Conservation (phyloP, 306 rosid species). For the Dalbergia cultrata region DNA sequence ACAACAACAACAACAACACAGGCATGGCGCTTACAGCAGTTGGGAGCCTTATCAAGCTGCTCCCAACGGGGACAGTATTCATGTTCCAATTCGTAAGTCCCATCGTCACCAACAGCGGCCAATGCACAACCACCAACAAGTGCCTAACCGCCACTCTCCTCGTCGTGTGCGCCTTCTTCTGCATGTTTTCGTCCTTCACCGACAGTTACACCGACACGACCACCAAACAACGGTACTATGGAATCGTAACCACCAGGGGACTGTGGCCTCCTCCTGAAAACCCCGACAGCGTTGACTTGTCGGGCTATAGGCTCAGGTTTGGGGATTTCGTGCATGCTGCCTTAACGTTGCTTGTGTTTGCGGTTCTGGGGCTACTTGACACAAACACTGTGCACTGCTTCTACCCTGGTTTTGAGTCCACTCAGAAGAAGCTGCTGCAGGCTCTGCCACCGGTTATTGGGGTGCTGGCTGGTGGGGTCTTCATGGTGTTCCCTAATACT, state of each 20-base stretch:
- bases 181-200: conserved; percentile 73
- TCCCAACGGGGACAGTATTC: conserved; percentile 89
- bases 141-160: conserved; percentile 53
- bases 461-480: conserved; percentile 57
- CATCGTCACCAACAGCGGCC: conserved; percentile 69
- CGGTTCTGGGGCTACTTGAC: conserved; percentile 64
- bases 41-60: conserved; percentile 73
- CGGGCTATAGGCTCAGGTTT: conserved; percentile 54
- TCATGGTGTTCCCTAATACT: conserved; percentile 63
- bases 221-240: conserved; percentile 60
- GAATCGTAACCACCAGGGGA: conserved; percentile 62
- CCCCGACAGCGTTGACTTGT: conserved; percentile 43
- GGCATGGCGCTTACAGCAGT: conserved; percentile 49
- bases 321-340: conserved; percentile 81
- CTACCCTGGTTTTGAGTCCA: conserved; percentile 62
- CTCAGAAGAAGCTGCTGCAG: conserved; percentile 57
- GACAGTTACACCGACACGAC: conserved; percentile 73
- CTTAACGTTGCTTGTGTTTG: conserved; percentile 64
- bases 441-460: conserved; percentile 72
- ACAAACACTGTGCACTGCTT: conserved; percentile 68
- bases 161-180: conserved; percentile 56
- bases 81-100: conserved; percentile 75
- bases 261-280: conserved; percentile 65
- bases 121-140: conserved; percentile 63
- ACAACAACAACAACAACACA: neutral